A percentile compares a stretch with the other conserved stretches of the same genome.
These are phyloP conservation scores for Starmerella powellii DNA, from an alignment of 805 yeast species.

Conservation along the genomic window DNA sequence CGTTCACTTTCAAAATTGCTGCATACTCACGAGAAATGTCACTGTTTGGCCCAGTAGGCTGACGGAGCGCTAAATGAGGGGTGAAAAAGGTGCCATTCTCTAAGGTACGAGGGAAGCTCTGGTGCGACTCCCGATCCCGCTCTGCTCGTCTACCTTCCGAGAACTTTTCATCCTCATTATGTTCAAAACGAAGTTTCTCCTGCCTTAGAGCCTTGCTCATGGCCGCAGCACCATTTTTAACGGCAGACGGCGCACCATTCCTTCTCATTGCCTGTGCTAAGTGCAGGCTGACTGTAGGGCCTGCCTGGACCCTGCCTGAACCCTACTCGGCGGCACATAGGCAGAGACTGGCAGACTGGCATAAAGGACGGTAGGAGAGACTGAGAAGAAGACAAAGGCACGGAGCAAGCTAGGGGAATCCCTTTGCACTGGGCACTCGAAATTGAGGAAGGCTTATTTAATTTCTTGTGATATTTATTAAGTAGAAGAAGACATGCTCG, in stretches of 20 bases:
- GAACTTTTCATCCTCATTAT: neutral
- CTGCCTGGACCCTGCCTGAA: too few species aligned
- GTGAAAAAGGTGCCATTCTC: slow-evolving; percentile 37
- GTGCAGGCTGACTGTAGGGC: too few species aligned
- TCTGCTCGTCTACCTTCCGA: neutral
- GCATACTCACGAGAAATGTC: slow-evolving; percentile 12
- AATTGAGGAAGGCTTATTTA: too few species aligned
- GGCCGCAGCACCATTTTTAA: slow-evolving; percentile 4
- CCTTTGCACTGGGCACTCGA: too few species aligned
- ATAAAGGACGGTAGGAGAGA: too few species aligned
- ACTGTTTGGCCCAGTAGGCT: neutral
- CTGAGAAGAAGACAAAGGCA: too few species aligned
- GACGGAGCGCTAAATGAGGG: slow-evolving; percentile 27
- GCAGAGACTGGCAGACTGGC: too few species aligned
- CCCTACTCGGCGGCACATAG: too few species aligned
- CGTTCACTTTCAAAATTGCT: slow-evolving; percentile 8
- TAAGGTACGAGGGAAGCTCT: slow-evolving; percentile 27
- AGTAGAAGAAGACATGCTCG: too few species aligned
- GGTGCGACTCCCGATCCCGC: neutral
- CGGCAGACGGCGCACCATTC: neutral
- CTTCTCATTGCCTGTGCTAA: neutral
- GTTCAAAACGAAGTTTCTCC: slow-evolving; percentile 11
- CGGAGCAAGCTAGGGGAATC: too few species aligned
- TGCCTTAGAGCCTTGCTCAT: slow-evolving; percentile 10
- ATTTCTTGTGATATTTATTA: too few species aligned